These are phyloP conservation scores for Fusarium sp. DNA, from an alignment of 2,329 filamentous ascomycete genomes.

Conservation along the genomic window DNA sequence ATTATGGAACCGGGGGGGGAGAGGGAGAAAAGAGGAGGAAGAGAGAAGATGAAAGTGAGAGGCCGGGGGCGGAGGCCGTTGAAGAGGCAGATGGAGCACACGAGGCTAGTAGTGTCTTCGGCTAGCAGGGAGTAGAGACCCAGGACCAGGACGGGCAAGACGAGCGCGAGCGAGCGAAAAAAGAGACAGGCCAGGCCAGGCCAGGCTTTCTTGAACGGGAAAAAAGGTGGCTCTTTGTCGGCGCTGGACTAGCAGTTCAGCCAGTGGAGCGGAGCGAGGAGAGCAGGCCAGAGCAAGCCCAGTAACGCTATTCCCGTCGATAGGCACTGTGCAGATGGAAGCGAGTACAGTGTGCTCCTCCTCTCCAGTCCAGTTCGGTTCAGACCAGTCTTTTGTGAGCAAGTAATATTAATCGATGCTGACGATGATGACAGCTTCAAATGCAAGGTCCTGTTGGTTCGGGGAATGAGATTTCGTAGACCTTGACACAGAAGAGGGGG, in stretches of 20 bases:
- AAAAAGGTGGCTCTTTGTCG: constrained; percentile 5
- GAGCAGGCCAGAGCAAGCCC: not conserved
- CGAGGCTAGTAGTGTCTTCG: constrained; percentile 28
- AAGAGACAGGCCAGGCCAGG: not conserved
- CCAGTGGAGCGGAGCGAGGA: not conserved
- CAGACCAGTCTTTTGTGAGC: not conserved
- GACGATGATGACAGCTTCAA: not conserved
- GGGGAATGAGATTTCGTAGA: not conserved
- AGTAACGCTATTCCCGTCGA: constrained; percentile 16
- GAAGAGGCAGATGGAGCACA: constrained; percentile 36
- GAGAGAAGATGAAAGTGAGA: constrained; percentile 24
- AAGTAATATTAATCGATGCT: not conserved
- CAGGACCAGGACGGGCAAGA: constrained; percentile 4
- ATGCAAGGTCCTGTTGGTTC: constrained; percentile 4
- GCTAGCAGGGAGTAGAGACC: constrained; percentile 29
- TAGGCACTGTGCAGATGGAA: constrained; percentile 17
- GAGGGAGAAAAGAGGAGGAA: constrained; percentile 21
- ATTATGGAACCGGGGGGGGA: constrained; percentile 14
- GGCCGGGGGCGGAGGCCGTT: constrained; percentile 41
- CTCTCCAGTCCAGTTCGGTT: not conserved
- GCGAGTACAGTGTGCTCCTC: constrained; percentile 23
- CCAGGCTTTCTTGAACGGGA: constrained; percentile 1
- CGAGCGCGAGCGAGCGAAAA: constrained; percentile 4
- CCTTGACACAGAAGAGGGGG: not conserved
- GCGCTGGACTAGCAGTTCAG: constrained; percentile 4